Percentiles rank a stretch among this genome's conserved stretches.
Conservation (phyloP, 257 asterid species). For the Vinca minor region DNA sequence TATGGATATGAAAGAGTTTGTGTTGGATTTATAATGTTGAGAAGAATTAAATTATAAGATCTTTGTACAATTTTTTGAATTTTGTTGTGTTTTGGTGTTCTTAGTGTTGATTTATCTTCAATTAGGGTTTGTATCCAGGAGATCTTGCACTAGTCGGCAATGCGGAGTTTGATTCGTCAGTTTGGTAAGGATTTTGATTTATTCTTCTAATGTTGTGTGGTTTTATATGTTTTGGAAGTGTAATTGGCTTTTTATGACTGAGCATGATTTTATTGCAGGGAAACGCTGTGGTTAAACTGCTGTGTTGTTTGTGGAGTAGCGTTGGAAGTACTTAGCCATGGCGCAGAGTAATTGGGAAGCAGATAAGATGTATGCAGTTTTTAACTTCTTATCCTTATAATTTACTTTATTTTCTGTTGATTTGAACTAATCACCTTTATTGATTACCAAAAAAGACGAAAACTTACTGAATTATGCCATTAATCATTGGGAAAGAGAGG, state of each 20-base stretch:
- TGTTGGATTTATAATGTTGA: slow-evolving; percentile 3
- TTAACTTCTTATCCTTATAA: slow-evolving; percentile 6
- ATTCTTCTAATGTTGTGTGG: not conserved
- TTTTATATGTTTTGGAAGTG: not conserved
- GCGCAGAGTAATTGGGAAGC: slow-evolving; percentile 99
- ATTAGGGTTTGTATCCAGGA: slow-evolving; percentile 35
- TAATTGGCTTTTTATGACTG: slow-evolving; percentile 9
- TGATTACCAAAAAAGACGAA: not conserved
- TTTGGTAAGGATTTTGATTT: slow-evolving; percentile 27
- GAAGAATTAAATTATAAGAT: slow-evolving; percentile 14
- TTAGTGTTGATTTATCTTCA: slow-evolving; percentile 20
- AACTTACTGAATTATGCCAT: not conserved
- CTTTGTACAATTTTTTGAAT: slow-evolving; percentile 12
- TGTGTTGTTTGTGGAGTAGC: slow-evolving; percentile 17
- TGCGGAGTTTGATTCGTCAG: slow-evolving; percentile 50
- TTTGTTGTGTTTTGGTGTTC: slow-evolving; percentile 15
- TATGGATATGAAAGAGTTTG: slow-evolving; percentile 11
- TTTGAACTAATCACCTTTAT: not conserved
- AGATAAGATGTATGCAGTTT: slow-evolving; percentile 67
- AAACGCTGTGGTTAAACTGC: slow-evolving; percentile 20
- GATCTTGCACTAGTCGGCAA: slow-evolving; percentile 45
- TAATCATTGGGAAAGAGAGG: not conserved
- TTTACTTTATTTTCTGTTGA: not conserved
- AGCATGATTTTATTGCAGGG: slow-evolving; percentile 26
- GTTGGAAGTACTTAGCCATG: slow-evolving; percentile 36